These are phyloP conservation scores for Micractinium sp. DNA, from an alignment of 139 green algal species.

Conservation along the genomic window DNA sequence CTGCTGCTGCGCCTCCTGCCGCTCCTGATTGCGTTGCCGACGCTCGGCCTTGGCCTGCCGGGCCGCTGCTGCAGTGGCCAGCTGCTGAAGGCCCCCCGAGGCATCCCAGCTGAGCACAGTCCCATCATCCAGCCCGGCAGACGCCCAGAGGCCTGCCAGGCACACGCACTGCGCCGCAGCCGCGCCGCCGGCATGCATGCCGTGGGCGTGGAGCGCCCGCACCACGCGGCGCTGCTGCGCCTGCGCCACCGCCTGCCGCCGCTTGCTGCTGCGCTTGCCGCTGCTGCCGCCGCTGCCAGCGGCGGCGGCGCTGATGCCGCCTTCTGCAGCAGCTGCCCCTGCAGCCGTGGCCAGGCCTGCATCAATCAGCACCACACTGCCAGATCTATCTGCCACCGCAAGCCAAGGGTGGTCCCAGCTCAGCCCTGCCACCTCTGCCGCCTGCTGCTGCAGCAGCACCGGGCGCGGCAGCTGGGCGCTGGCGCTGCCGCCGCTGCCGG, in stretches of 20 bases:
- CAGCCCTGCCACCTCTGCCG: constrained; percentile 43
- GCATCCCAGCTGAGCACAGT: neutral
- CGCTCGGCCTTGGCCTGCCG: neutral
- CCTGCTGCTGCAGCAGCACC: constrained; percentile 30
- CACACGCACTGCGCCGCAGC: neutral
- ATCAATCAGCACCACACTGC: constrained; percentile 41
- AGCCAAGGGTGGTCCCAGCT: constrained; percentile 76
- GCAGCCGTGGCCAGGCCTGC: constrained; percentile 25
- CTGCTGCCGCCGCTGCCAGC: neutral
- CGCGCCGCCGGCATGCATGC: neutral
- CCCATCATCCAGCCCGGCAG: constrained; percentile 8
- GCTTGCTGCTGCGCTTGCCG: neutral
- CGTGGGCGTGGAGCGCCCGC: neutral
- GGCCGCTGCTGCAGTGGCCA: neutral
- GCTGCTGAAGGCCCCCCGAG: constrained; percentile 4
- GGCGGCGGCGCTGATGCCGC: neutral
- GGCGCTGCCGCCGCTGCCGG: neutral
- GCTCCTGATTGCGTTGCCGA: constrained; percentile 2
- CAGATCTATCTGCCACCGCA: constrained; percentile 35
- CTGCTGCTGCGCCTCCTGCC: constrained; percentile 12
- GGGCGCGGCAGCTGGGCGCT: neutral
- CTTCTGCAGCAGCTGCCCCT: neutral
- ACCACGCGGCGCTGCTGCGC: neutral
- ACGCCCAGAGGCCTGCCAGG: neutral
- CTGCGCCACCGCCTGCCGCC: neutral